phyloP scores from a whole-genome alignment of 2,329 filamentous ascomycete genomes.

The Stemphylium vesicarium region DNA sequence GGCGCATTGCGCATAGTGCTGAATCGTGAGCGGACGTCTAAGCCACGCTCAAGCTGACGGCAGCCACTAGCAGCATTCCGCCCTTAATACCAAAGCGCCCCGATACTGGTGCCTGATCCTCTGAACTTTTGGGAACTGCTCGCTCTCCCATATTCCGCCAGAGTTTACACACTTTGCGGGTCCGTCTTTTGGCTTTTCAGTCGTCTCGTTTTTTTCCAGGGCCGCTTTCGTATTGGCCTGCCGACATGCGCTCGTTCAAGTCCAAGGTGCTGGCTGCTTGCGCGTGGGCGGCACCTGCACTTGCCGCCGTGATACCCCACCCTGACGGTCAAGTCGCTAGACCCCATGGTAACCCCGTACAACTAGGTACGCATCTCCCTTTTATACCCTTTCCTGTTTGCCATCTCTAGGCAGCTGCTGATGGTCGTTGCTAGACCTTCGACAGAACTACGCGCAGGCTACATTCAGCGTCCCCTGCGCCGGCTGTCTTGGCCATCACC shows the following conservation, averaged over 20 bases:
- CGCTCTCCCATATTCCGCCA: slow-evolving; percentile 25
- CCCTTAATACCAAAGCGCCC: slow-evolving; percentile 19
- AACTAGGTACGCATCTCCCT: slow-evolving; percentile 37
- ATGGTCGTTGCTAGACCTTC: slow-evolving; percentile 41
- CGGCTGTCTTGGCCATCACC: slow-evolving; percentile 50
- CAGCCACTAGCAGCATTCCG: slow-evolving; percentile 18
- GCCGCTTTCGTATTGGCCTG: slow-evolving; percentile 13
- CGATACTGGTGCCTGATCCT: slow-evolving; percentile 44
- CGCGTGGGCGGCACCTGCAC: slow-evolving; percentile 36
- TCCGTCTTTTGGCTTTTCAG: slow-evolving; percentile 12
- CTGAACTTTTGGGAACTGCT: slow-evolving; percentile 22
- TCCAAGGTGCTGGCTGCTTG: slow-evolving; percentile 40
- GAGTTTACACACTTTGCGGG: slow-evolving; percentile 26
- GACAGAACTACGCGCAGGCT: slow-evolving; percentile 47
- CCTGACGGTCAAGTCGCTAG: slow-evolving; percentile 20
- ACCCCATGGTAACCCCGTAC: slow-evolving; percentile 30
- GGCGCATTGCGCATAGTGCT: slow-evolving; percentile 23
- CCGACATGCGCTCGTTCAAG: slow-evolving; percentile 42
- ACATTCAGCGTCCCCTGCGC: slow-evolving; percentile 52
- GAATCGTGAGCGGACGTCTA: slow-evolving; percentile 34
- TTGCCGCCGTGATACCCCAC: slow-evolving; percentile 37
- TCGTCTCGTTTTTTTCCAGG: slow-evolving; percentile 4
- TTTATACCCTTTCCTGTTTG: slow-evolving; percentile 28
- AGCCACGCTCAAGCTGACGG: slow-evolving; percentile 34
- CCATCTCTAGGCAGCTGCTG: slow-evolving; percentile 44